Evolutionary conservation across 2,329 filamentous ascomycete genomes (phyloP).

Genomic region (Diaporthe batatas): DNA sequence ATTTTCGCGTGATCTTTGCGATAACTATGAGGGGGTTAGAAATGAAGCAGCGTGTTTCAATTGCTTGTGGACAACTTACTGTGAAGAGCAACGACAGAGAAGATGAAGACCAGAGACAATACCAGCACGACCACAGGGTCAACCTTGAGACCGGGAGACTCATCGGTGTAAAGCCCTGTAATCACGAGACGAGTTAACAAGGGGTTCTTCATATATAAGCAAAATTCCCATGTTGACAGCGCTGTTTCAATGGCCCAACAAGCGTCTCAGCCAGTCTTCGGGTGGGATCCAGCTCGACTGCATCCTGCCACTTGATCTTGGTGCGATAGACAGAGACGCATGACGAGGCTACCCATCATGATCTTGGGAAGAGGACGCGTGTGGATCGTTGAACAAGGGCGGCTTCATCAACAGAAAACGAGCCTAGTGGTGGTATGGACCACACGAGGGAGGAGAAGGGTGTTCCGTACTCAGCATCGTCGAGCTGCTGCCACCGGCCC

Average conservation of each 20-base stretch:
- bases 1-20: slow-evolving; percentile 92
- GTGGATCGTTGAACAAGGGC: neutral
- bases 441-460: neutral
- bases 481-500: slow-evolving; percentile 94
- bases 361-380: neutral
- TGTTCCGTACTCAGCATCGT: slow-evolving; percentile 92
- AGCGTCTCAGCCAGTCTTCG: neutral
- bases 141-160: slow-evolving; percentile 96
- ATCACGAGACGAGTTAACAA: slow-evolving; percentile 18
- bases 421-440: neutral
- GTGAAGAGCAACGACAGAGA: slow-evolving; percentile 97
- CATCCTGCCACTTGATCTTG: neutral
- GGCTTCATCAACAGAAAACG: neutral
- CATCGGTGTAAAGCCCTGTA: slow-evolving; percentile 93
- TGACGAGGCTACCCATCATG: neutral
- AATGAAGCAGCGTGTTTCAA: neutral
- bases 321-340: neutral
- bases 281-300: neutral
- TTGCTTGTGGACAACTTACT: slow-evolving; percentile 70
- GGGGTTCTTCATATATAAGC: neutral
- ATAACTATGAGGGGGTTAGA: slow-evolving; percentile 74
- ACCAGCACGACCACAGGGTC: slow-evolving; percentile 98
- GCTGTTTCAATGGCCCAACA: neutral
- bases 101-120: slow-evolving; percentile 97
- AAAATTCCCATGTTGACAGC: neutral